Base-by-base conservation (phyloP, 805 yeast species). In the Candida jianshihensis region DNA sequence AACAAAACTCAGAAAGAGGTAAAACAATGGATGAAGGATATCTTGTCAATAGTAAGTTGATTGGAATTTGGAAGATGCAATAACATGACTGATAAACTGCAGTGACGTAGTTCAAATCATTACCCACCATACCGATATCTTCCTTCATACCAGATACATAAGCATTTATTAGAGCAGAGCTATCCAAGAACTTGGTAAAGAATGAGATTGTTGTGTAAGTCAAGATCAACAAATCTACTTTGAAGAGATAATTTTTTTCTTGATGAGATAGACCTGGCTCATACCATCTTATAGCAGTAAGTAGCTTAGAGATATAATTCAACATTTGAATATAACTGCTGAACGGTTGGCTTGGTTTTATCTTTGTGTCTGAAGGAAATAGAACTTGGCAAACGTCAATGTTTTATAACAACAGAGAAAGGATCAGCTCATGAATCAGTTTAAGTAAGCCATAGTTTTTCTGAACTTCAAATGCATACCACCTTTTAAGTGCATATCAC, bases 141-240 rank as follows among this genome's bases (percentile, higher is more conserved):
- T 69, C 71, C 39, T 70, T 59, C 78, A 76, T 70, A 8, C 80
- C 80, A 12, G 75, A 63, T 19, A 70, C 76, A 48, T 73, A 76
- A 4, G 82, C 80, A 42, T 70, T 66, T 18, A 65, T 52, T 38
- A 73, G 46, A 40, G 71, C 71, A 28, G 66, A 52, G 34, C 71
- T 61, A 51, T 76, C 81, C 26, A 77, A 51, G 40, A 73, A 70
- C 44, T 75, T 76, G 33, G 65, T 63, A 50, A 66, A 66, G 48
- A 59, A 64, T 7, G 68, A 57, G 17, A 53, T 33, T 34, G 63
- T 58, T n/a, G 56, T 49, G 30, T 58, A 61, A 4, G 51, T 39
- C 26, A 61, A 48, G 14, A 61, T 35, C 21, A 54, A 37, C 37
- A 52, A 44, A 37, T 61, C 67, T 5, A 61, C 44, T 36, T 62